phyloP scores from a whole-genome alignment of 768 basidiomycete species.

The Pleurotus giganteus region DNA sequence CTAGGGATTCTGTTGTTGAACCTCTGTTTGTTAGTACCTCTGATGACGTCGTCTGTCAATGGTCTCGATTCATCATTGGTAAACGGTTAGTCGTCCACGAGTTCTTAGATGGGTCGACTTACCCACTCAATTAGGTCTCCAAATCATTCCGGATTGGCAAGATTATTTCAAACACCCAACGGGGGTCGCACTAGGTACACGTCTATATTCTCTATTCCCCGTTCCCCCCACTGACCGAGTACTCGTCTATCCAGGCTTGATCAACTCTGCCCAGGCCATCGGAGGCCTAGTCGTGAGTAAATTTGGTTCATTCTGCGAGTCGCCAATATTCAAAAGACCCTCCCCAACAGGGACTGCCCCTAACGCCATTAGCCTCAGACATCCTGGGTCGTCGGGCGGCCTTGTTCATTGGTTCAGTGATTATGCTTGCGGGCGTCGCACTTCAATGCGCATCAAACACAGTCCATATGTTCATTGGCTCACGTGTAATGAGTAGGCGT shows the following conservation, averaged over 20 bases:
- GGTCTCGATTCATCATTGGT: slow-evolving; percentile 70
- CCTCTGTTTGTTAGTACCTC: slow-evolving; percentile 55
- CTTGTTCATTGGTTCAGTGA: slow-evolving; percentile 55
- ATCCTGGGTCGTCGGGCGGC: slow-evolving; percentile 57
- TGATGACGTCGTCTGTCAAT: slow-evolving; percentile 65
- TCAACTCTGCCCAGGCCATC: slow-evolving; percentile 64
- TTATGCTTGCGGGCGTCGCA: slow-evolving; percentile 66
- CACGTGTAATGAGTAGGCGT: slow-evolving; percentile 51
- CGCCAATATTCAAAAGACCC: background rate
- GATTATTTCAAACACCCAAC: slow-evolving; percentile 50
- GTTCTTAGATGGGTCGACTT: background rate
- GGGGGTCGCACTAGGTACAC: slow-evolving; percentile 47
- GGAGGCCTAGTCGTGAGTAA: slow-evolving; percentile 47
- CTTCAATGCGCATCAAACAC: slow-evolving; percentile 47
- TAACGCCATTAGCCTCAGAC: slow-evolving; percentile 63
- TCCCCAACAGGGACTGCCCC: slow-evolving; percentile 49
- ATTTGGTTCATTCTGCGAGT: background rate
- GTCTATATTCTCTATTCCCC: background rate
- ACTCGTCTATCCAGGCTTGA: slow-evolving; percentile 40
- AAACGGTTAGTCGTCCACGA: slow-evolving; percentile 35
- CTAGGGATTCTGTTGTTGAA: slow-evolving; percentile 59
- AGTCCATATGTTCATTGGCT: slow-evolving; percentile 52
- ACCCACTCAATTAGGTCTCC: slow-evolving; percentile 46
- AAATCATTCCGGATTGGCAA: slow-evolving; percentile 66
- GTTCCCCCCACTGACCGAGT: background rate